Percentiles rank a stretch among this genome's conserved stretches.
Evolutionary conservation across 2,329 filamentous ascomycete genomes (phyloP).

Genomic region (Aspergillus calidoustus): DNA sequence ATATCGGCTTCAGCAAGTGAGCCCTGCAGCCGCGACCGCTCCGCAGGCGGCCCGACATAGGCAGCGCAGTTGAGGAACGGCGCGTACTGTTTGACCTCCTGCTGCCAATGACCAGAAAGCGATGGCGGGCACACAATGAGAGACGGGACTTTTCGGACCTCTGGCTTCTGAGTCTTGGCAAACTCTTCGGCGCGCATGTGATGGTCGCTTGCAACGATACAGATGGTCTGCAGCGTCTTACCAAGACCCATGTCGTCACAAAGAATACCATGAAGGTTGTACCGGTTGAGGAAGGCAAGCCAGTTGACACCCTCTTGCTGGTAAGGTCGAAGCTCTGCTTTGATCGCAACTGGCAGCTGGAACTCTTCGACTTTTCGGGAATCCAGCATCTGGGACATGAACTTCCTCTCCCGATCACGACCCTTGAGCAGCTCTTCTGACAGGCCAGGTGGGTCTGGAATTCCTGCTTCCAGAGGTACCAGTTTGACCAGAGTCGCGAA

Average conservation of each 20-base stretch:
- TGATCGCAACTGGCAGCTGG: conserved; percentile 92
- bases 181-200: conserved; percentile 91
- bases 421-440: conserved; percentile 87
- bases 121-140: conserved; percentile 96
- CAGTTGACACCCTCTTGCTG: conserved; percentile 99
- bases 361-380: conserved; percentile 96
- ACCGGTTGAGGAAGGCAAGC: conserved; percentile 97
- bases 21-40: conserved; percentile 73
- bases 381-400: conserved; percentile 94
- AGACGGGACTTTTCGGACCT: conserved; percentile 80
- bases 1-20: conserved; percentile 80
- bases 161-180: conserved; percentile 76
- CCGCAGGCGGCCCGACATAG: conserved; percentile 85
- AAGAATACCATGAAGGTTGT: conserved; percentile 95
- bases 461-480: conserved; percentile 94
- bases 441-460: conserved; percentile 91
- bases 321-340: conserved; percentile 93
- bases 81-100: conserved; percentile 94
- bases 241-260: conserved; percentile 99
- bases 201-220: conserved; percentile 97
- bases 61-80: conserved; percentile 89
- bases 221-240: conserved; percentile 95
- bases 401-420: conserved; percentile 90
- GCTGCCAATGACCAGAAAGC: conserved; percentile 96
- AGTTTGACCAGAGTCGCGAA: conserved; percentile 97